Evolutionary conservation across 2,329 filamentous ascomycete genomes (phyloP).

Genomic region (Fusarium chaquense): DNA sequence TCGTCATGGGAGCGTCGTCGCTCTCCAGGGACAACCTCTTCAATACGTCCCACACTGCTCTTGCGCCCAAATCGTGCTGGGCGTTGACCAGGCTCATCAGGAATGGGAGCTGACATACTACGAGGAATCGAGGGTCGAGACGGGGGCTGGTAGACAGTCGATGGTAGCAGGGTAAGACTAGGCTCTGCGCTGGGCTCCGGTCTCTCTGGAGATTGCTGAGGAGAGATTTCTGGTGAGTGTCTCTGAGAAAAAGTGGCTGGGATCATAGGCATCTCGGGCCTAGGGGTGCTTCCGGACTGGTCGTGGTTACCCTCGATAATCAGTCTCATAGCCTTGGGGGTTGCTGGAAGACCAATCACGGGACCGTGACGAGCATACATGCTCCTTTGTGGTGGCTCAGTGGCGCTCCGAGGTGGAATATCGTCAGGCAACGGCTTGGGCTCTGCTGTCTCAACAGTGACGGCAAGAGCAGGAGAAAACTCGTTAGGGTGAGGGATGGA

Average conservation of each 20-base stretch:
- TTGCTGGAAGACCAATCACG: slow-evolving; percentile 85
- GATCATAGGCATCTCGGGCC: slow-evolving; percentile 69
- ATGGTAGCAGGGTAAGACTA: slow-evolving; percentile 64
- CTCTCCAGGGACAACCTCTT: slow-evolving; percentile 58
- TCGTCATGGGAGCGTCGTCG: slow-evolving; percentile 65
- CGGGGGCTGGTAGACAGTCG: slow-evolving; percentile 71
- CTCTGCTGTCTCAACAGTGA: slow-evolving; percentile 59
- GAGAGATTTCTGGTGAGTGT: slow-evolving; percentile 57
- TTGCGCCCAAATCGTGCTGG: slow-evolving; percentile 51
- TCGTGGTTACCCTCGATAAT: slow-evolving; percentile 71
- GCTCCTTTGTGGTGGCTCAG: slow-evolving; percentile 67
- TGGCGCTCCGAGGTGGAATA: slow-evolving; percentile 71
- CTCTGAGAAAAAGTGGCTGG: slow-evolving; percentile 61
- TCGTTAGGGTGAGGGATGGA: slow-evolving; percentile 80
- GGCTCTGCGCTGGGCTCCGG: slow-evolving; percentile 45
- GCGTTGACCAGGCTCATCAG: slow-evolving; percentile 52
- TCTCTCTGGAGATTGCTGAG: slow-evolving; percentile 52
- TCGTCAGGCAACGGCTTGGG: slow-evolving; percentile 57
- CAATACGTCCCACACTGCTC: slow-evolving; percentile 57
- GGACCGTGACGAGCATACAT: slow-evolving; percentile 63
- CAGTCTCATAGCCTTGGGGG: slow-evolving; percentile 89
- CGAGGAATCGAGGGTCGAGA: slow-evolving; percentile 63
- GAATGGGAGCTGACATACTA: slow-evolving; percentile 71
- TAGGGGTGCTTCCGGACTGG: slow-evolving; percentile 52
- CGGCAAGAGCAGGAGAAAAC: slow-evolving; percentile 51